Conservation (phyloP, 1,139 yeast genomes). For the Taiozyma sp. region DNA sequence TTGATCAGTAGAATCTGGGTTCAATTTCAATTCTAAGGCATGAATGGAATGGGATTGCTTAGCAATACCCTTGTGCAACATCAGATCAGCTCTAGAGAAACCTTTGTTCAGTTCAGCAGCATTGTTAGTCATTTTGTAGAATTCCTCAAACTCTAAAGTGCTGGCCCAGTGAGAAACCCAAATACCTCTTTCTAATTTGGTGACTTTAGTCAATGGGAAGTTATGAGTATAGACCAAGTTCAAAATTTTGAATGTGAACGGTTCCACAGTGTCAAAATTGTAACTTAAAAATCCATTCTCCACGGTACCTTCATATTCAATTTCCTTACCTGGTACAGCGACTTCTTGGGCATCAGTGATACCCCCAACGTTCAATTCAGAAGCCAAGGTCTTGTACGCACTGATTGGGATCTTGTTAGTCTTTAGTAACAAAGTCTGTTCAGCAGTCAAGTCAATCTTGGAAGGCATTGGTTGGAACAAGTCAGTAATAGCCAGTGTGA, state of each 20-base stretch:
- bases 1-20: conserved; percentile 47
- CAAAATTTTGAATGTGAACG: conserved; percentile 44
- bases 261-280: conserved; percentile 51
- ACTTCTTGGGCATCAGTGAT: conserved; percentile 42
- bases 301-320: conserved; percentile 16
- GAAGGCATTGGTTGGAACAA: conserved; percentile 58
- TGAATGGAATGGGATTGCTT: conserved; percentile 29
- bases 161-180: conserved; percentile 82
- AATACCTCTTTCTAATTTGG: conserved; percentile 60
- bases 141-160: conserved; percentile 68
- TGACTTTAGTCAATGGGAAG: conserved; percentile 57
- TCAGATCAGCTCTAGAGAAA: conserved; percentile 75
- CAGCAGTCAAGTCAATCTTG: conserved; percentile 50
- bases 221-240: conserved; percentile 62
- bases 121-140: conserved; percentile 70
- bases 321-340: conserved; percentile 17
- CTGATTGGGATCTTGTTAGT: conserved; percentile 55
- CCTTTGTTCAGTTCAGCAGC: conserved; percentile 68
- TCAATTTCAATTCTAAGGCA: conserved; percentile 50
- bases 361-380: conserved; percentile 47
- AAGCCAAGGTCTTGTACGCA: conserved; percentile 54
- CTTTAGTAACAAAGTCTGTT: conserved; percentile 53
- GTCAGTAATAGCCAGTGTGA: conserved; percentile 49
- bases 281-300: conserved; percentile 41
- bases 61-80: conserved; percentile 43